Percentiles rank a stretch among this genome's conserved stretches.
Evolutionary conservation across 192 early-diverging fungal genomes (phyloP).

Genomic region (Linnemannia zychae): DNA sequence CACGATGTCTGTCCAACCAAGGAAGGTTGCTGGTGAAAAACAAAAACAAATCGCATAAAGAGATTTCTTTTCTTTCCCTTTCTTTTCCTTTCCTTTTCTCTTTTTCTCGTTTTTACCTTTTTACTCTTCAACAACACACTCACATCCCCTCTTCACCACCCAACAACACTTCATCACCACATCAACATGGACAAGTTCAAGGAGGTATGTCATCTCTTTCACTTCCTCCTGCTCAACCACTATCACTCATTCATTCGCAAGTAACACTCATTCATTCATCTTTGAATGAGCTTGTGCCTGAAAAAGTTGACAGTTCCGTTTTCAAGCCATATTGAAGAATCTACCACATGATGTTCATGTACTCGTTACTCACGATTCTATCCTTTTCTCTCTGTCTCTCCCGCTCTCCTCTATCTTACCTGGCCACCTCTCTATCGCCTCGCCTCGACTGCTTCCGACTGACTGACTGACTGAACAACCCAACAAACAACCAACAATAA

Average conservation of each 20-base stretch:
- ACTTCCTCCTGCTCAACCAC: background rate
- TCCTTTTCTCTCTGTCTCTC: background rate
- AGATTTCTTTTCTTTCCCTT: background rate
- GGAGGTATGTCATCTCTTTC: conserved; percentile 34
- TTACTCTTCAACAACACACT: no score
- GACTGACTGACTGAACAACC: background rate
- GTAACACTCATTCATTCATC: background rate
- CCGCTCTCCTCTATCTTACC: background rate
- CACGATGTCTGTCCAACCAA: background rate
- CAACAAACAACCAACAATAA: background rate
- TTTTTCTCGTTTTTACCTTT: conserved; percentile 12
- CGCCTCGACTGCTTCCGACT: no score
- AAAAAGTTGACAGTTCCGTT: no score
- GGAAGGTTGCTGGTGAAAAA: background rate
- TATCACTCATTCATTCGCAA: background rate
- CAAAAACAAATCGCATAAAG: background rate
- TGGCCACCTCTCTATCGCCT: background rate
- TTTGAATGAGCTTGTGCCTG: background rate
- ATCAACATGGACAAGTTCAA: conserved; percentile 55
- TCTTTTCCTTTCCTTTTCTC: background rate
- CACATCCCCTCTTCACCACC: background rate
- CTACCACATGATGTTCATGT: background rate
- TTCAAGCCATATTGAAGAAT: background rate
- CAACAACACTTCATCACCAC: conserved; percentile 8
- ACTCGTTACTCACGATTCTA: background rate